A percentile compares a stretch with the other conserved stretches of the same genome.
These are phyloP conservation scores for Sphagnurus paluster DNA, from an alignment of 1,284 basidiomycete species.

Conservation along the genomic window DNA sequence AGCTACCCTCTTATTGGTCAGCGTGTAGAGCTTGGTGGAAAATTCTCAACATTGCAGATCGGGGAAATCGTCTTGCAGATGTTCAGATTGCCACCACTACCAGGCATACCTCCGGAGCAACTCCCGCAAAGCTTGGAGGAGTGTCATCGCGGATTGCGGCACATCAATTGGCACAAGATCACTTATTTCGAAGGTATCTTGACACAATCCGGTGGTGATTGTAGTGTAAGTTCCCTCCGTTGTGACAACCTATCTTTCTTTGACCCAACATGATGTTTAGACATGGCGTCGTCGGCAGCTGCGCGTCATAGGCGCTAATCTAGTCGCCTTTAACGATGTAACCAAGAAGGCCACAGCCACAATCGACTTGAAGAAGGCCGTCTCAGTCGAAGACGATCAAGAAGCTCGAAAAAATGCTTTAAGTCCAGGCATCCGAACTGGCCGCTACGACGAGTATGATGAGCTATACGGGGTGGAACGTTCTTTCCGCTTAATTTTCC, in stretches of 20 bases:
- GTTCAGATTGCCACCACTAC: conserved; percentile 87
- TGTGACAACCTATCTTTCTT: conserved; percentile 3
- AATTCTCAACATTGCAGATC: conserved; percentile 59
- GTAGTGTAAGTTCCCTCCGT: conserved; percentile 56
- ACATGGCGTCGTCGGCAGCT: conserved; percentile 88
- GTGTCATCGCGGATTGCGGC: conserved; percentile 84
- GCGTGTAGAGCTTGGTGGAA: conserved; percentile 56
- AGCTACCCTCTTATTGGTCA: conserved; percentile 83
- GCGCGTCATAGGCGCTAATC: conserved; percentile 82
- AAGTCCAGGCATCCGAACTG: conserved; percentile 44
- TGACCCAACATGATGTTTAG: conserved; percentile 36
- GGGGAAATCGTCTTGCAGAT: conserved; percentile 86
- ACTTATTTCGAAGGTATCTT: conserved; percentile 91
- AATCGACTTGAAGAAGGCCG: conserved; percentile 88
- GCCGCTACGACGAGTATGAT: conserved; percentile 64
- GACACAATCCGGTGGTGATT: conserved; percentile 96
- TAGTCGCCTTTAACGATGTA: conserved; percentile 93
- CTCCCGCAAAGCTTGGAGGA: conserved; percentile 93
- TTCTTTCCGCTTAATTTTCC: conserved; percentile 86
- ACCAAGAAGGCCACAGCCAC: conserved; percentile 90
- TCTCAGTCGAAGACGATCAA: conserved; percentile 76
- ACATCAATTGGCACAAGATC: conserved; percentile 90
- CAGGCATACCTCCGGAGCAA: conserved; percentile 74
- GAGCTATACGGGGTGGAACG: conserved; percentile 76
- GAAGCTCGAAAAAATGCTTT: conserved; percentile 46